Conservation (phyloP, 176 grass and related monocot genomes). For the Triticum urartu region DNA sequence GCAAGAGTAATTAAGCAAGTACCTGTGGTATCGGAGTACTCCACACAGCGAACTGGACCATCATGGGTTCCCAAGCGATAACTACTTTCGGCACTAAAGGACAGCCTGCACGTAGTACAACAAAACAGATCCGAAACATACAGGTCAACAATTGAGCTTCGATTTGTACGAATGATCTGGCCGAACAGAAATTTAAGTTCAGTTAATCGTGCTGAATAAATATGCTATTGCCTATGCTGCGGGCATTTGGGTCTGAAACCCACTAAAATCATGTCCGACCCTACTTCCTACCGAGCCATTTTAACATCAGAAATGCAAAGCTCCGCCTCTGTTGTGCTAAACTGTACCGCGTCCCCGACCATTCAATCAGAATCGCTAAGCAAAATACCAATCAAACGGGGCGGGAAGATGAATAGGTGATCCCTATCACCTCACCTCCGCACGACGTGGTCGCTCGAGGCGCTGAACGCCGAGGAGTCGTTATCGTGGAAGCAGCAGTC, state of each 20-base stretch:
- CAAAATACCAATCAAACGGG: neutral
- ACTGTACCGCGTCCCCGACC: neutral
- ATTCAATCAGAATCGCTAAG: neutral
- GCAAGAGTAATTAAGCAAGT: constrained; percentile 7
- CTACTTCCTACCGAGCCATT: neutral
- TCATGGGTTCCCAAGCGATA: constrained; percentile 60
- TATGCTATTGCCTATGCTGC: neutral
- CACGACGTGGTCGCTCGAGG: constrained; percentile 36
- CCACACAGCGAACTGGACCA: constrained; percentile 55
- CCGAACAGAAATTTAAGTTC: neutral
- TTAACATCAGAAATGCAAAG: neutral
- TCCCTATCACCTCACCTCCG: constrained; percentile 39
- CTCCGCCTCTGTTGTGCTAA: neutral
- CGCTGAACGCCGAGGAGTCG: constrained; percentile 53
- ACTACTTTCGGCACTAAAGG: constrained; percentile 40
- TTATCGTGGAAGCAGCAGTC: constrained; percentile 73
- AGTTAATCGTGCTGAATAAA: neutral
- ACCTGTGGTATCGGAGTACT: constrained; percentile 60
- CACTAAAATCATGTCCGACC: neutral
- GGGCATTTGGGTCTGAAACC: neutral
- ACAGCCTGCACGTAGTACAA: constrained; percentile 40
- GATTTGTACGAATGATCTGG: neutral
- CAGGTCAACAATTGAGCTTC: constrained; percentile 7
- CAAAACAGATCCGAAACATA: constrained; percentile 19
- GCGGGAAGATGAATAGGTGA: neutral